Base-by-base conservation (phyloP, 2,329 filamentous ascomycete species). In the Penicillium verrucosum region DNA sequence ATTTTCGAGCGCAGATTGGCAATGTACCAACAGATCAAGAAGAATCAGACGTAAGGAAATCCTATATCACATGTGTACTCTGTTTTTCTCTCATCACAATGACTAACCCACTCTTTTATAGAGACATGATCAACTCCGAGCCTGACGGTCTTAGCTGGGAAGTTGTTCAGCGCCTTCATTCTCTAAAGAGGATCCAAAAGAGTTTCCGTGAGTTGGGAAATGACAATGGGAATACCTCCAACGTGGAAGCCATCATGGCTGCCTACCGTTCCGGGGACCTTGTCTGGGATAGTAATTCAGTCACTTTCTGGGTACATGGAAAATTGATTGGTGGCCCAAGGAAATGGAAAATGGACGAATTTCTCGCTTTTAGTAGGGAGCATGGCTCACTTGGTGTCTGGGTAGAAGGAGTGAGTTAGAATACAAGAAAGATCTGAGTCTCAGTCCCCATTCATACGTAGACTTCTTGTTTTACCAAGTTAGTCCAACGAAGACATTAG, bases 101-200 rank as follows among this genome's bases (percentile, higher is more conserved):
- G 29, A n/a, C 38, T 51, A 25, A 34, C 23, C 5, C 10, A 5
- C 18, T 25, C 30, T 29, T 14, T 25, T 43, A n/a, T 16, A 51
- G 49, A 12, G 49, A 51, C 1, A 51, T 51, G 49, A 51, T 51
- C 21, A 51, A 27, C 2, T 40, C 49, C 11, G 49, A 52, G 40
- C 40, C 49, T 16, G 1, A 14, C 3, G 23, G 49, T 4, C 30
- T 52, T 18, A 37, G 40, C 21, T 52, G 40, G 29, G 40, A 44
- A 52, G 49, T 52, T 5, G 23, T 52, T 30, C 40, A 45, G 11
- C 49, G 40, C 7, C 49, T 45, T 10, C 21, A 37, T 14, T 8
- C 4, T 8, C 21, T 51, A 11, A 14, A 51, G 16, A 32, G 10
- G 10, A 5, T 51, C 14, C 6, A 51, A 32, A 3, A 2, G 3